These are phyloP conservation scores for Alternaria gaisen DNA, from an alignment of 2,329 filamentous ascomycete genomes.

Conservation along the genomic window DNA sequence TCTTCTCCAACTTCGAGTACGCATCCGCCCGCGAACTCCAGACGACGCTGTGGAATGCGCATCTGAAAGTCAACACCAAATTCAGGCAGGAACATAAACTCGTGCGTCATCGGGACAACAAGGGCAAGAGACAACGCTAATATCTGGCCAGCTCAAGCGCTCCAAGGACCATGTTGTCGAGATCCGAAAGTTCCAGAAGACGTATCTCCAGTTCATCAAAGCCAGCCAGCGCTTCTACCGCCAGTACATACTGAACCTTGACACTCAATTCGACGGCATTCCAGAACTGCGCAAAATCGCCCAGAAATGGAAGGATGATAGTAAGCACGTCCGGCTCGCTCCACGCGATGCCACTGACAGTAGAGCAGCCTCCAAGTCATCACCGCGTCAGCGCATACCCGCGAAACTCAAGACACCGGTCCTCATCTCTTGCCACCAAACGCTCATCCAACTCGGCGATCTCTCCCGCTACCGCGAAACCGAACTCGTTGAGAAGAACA, in stretches of 20 bases:
- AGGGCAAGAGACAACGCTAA: conserved; percentile 13
- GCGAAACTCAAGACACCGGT: conserved; percentile 67
- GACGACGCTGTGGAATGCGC: conserved; percentile 77
- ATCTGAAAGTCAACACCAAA: conserved; percentile 78
- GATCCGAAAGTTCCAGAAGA: conserved; percentile 80
- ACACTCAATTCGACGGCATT: conserved; percentile 65
- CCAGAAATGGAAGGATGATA: conserved; percentile 50
- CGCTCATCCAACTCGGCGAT: conserved; percentile 87
- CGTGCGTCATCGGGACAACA: conserved; percentile 22
- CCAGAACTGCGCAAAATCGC: conserved; percentile 67
- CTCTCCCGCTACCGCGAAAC: conserved; percentile 83
- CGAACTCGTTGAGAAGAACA: conserved; percentile 72
- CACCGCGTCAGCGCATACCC: conserved; percentile 47
- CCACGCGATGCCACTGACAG: conserved; percentile 47
- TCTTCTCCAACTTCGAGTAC: conserved; percentile 76
- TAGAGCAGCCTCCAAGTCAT: conserved; percentile 42
- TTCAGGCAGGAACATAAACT: conserved; percentile 70
- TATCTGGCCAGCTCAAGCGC: conserved; percentile 54
- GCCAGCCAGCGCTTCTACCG: conserved; percentile 89
- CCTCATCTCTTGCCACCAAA: conserved; percentile 79
- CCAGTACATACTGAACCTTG: conserved; percentile 80
- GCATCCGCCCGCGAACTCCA: conserved; percentile 72
- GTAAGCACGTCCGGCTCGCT: conserved; percentile 25
- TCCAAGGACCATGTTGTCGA: conserved; percentile 65
- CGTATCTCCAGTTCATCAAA: conserved; percentile 86